Conservation (phyloP, 1,139 yeast genomes). For the Zygosaccharomyces pseudobailii region DNA sequence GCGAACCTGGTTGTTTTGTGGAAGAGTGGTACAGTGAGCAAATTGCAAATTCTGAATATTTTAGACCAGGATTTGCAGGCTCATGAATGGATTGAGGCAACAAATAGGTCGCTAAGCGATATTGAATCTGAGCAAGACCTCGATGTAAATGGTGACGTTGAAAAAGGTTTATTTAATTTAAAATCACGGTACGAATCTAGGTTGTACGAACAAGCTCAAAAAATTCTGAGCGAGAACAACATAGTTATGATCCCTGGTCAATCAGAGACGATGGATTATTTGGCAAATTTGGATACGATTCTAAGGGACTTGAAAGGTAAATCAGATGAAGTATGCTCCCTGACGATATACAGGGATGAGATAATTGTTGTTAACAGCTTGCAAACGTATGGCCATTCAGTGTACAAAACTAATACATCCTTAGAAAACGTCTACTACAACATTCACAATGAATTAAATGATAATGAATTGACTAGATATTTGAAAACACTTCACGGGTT, state of each 20-base stretch:
- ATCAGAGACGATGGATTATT: conserved; percentile 22
- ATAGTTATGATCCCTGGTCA: conserved; percentile 17
- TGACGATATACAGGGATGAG: conserved; percentile 32
- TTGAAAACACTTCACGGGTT: conserved; percentile 26
- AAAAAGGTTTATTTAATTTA: conserved; percentile 20
- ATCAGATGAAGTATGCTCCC: conserved; percentile 50
- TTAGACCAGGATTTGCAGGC: conserved; percentile 24
- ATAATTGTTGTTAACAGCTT: conserved; percentile 28
- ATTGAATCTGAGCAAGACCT: conserved; percentile 20
- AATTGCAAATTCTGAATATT: conserved; percentile 38
- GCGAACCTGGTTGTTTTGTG: conserved; percentile 44
- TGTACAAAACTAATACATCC: conserved; percentile 26
- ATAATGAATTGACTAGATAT: conserved; percentile 22
- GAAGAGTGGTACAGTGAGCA: conserved; percentile 60
- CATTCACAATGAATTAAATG: conserved; percentile 14
- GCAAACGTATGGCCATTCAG: conserved; percentile 25
- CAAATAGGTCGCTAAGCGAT: conserved; percentile 27
- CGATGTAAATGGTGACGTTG: conserved; percentile 17
- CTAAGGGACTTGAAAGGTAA: conserved; percentile 55
- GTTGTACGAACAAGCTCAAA: conserved; percentile 25
- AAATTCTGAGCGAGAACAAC: conserved; percentile 25
- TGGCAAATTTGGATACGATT: conserved; percentile 30
- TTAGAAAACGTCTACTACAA: conserved; percentile 28
- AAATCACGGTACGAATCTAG: conserved; percentile 24
- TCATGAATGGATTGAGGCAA: conserved; percentile 31